Evolutionary conservation across 192 early-diverging fungal genomes (phyloP).

Genomic region (Linnemannia exigua): DNA sequence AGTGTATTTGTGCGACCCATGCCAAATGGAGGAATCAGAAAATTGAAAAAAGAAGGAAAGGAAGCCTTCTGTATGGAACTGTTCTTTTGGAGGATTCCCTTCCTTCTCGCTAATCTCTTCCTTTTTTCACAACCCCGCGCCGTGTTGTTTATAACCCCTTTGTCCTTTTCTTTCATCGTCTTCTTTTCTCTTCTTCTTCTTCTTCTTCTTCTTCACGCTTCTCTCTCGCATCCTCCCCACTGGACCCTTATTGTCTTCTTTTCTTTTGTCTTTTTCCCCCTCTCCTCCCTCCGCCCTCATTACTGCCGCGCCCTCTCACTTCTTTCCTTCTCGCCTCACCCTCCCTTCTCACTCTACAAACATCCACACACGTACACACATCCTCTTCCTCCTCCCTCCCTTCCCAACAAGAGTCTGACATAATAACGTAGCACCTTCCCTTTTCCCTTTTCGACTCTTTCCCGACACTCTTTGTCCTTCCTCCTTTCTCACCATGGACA

Average conservation of each 20-base stretch:
- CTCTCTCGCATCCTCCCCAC: background rate
- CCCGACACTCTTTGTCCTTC: background rate
- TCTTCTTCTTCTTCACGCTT: constrained; percentile 12
- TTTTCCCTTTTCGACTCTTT: background rate
- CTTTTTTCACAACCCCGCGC: background rate
- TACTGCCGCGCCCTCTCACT: background rate
- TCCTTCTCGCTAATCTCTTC: background rate
- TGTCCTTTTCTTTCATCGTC: background rate
- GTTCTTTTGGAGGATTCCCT: background rate
- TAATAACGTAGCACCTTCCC: background rate
- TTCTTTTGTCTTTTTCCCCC: background rate
- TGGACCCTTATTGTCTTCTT: background rate
- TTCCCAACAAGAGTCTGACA: background rate
- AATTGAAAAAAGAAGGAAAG: too few relatives aligned
- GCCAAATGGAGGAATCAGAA: too few relatives aligned
- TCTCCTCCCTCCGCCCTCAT: background rate
- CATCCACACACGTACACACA: background rate
- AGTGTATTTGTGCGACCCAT: too few relatives aligned
- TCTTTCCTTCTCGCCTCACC: background rate
- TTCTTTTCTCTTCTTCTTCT: background rate
- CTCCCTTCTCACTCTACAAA: background rate
- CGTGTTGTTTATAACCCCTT: background rate
- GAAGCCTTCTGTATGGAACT: background rate
- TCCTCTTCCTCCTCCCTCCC: background rate
- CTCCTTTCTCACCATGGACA: constrained; percentile 26